These are phyloP conservation scores for Radiomyces spectabilis DNA, from an alignment of 192 early-diverging fungal genomes.

Conservation along the genomic window DNA sequence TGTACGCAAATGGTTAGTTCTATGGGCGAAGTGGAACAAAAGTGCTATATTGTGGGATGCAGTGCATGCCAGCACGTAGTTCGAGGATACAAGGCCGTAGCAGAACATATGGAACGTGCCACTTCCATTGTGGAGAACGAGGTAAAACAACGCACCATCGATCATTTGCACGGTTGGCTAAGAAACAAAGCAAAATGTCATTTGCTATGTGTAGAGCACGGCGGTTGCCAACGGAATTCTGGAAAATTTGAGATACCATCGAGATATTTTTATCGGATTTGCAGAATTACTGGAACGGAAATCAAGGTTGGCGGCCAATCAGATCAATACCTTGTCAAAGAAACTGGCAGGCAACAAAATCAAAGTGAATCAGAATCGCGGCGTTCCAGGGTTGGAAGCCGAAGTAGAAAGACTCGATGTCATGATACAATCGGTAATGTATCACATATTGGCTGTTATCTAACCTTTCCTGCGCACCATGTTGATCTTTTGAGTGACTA, in stretches of 20 bases:
- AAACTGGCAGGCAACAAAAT: conserved; percentile 39
- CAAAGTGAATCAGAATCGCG: conserved; percentile 37
- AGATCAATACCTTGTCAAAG: conserved; percentile 41
- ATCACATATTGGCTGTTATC: not conserved
- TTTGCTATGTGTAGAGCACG: too few relatives aligned
- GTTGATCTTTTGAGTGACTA: conserved; percentile 1
- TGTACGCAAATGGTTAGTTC: conserved; percentile 27
- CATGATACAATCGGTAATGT: conserved; percentile 33
- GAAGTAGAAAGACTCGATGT: conserved; percentile 30
- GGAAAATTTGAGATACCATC: too few relatives aligned
- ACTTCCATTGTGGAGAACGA: conserved; percentile 33
- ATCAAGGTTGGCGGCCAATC: conserved; percentile 36
- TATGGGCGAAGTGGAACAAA: conserved; percentile 41
- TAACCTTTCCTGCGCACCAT: not conserved
- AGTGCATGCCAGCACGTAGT: conserved; percentile 43
- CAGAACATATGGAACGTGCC: conserved; percentile 34
- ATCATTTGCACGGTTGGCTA: conserved; percentile 42
- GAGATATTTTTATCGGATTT: too few relatives aligned
- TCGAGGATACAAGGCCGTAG: conserved; percentile 39
- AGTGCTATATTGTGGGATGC: conserved; percentile 51
- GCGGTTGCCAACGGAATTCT: too few relatives aligned
- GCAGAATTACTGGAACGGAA: conserved; percentile 43
- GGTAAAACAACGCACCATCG: too few relatives aligned
- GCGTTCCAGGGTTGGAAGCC: conserved; percentile 32
- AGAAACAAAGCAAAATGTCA: conserved; percentile 42